Percentiles rank a stretch among this genome's conserved stretches.
These are phyloP conservation scores for Salix caprea DNA, from an alignment of 345 rosid species.

Conservation along the genomic window DNA sequence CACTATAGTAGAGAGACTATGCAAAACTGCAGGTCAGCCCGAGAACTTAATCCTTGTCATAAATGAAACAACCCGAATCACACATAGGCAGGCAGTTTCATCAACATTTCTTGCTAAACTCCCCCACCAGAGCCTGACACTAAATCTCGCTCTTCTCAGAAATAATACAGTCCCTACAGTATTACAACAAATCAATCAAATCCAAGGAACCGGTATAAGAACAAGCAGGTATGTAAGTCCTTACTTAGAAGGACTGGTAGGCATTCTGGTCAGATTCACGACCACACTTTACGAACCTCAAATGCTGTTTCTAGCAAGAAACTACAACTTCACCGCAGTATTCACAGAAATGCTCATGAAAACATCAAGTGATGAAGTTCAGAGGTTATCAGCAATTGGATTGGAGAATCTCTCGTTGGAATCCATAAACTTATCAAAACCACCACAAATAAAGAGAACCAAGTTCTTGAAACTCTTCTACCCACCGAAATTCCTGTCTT, in stretches of 20 bases:
- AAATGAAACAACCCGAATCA: conserved; percentile 36
- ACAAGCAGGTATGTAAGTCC: conserved; percentile 56
- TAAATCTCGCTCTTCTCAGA: conserved; percentile 60
- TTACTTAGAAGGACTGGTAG: conserved; percentile 79
- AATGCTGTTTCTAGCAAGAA: conserved; percentile 54
- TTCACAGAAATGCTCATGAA: conserved; percentile 70
- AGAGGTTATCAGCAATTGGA: conserved; percentile 71
- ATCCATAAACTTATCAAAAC: conserved; percentile 55
- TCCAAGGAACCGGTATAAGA: conserved; percentile 56
- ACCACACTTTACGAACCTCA: conserved; percentile 72
- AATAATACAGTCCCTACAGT: conserved; percentile 48
- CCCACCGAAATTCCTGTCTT: conserved; percentile 42
- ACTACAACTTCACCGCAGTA: conserved; percentile 58
- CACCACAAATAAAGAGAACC: conserved; percentile 37
- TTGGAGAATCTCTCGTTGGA: conserved; percentile 73
- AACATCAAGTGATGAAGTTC: conserved; percentile 77
- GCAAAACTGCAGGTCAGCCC: conserved; percentile 74
- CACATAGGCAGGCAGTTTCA: conserved; percentile 75
- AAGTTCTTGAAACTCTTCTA: conserved; percentile 43
- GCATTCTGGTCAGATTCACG: conserved; percentile 81
- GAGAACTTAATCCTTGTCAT: conserved; percentile 53
- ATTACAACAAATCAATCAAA: conserved; percentile 47
- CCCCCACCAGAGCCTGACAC: conserved; percentile 74
- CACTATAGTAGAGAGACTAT: conserved; percentile 60
- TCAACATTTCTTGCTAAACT: conserved; percentile 68